These are phyloP conservation scores for Leavenworthia alabamica DNA, from an alignment of 345 rosid genomes.

Conservation along the genomic window DNA sequence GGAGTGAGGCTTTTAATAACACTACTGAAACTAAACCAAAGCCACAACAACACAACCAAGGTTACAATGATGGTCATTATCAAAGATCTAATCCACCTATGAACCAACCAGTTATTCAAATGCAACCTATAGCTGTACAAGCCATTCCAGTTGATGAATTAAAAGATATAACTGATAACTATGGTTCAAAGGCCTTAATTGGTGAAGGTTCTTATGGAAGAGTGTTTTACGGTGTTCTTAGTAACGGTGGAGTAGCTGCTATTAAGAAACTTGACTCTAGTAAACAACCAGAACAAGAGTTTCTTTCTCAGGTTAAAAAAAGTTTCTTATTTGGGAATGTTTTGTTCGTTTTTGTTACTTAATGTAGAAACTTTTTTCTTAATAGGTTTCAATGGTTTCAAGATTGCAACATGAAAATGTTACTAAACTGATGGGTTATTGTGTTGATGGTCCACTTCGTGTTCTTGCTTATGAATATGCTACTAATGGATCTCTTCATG, in stretches of 20 bases:
- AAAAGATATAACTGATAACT: constrained; percentile 60
- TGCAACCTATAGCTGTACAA: constrained; percentile 50
- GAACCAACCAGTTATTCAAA: constrained; percentile 33
- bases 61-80: constrained; percentile 40
- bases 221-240: constrained; percentile 66
- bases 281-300: constrained; percentile 83
- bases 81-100: constrained; percentile 34
- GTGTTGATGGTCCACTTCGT: constrained; percentile 74
- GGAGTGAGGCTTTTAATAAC: constrained; percentile 37
- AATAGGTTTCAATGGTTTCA: constrained; percentile 80
- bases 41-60: constrained; percentile 43
- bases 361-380: background rate
- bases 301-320: constrained; percentile 91
- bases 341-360: too few species aligned
- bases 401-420: constrained; percentile 69
- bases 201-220: constrained; percentile 95
- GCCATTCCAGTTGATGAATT: constrained; percentile 48
- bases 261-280: constrained; percentile 84
- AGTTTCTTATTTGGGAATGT: too few species aligned
- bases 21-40: constrained; percentile 35
- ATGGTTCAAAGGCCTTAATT: constrained; percentile 53
- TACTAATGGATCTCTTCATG: constrained; percentile 86
- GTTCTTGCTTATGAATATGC: constrained; percentile 82
- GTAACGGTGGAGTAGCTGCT: constrained; percentile 53
- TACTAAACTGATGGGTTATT: constrained; percentile 66